Evolutionary conservation across 1,139 yeast species (phyloP), one percentile per base, ranked within the genome.

Genomic region (Nakaseomyces glabratus): DNA sequence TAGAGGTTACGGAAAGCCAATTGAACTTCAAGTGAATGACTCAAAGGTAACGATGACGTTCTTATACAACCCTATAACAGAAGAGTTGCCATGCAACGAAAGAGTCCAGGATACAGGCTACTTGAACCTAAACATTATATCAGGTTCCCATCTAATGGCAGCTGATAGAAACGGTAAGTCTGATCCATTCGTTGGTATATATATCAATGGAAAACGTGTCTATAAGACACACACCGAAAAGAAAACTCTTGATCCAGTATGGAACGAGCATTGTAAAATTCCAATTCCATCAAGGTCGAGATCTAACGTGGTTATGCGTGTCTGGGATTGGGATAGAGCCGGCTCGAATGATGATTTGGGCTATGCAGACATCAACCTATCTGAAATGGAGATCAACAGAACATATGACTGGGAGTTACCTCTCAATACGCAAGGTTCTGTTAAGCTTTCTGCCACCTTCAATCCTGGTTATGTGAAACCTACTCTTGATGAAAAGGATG

Each of bases 301-400:
- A 53, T 66, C 70, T 33, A 48, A 62, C 16, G 51, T 78, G 19
- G 42, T 58, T 28, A 47, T 77, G 26, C 69, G 69, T 36, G 72
- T 77, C 10, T 73, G 61, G 49, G 93, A 81, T 57, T 81, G 90
- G 90, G 90, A 81, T 58, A 67, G 76, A 49, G 71, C 85, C 19
- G 86, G 82, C 43, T 71, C 68, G 35, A 75, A 77, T 52, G 80
- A 73, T 47, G 56, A 68, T 24, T 58, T 81, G 37, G 86, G 88
- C 32, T 46, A 57, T 25, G 70, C 69, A 2, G 47, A 46, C 4
- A 44, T 80, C 30, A 78, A 76, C 45, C 58, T 77, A 21, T 60
- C 73, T 1, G 48, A 62, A 1, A 48, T 79, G 24, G 65, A 65
- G 15, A 71, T 77, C 1, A 58, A 61, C 31, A 51, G 65, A 23